Evolutionary conservation across 768 basidiomycete species (phyloP).

Genomic region (Pholiota molesta): DNA sequence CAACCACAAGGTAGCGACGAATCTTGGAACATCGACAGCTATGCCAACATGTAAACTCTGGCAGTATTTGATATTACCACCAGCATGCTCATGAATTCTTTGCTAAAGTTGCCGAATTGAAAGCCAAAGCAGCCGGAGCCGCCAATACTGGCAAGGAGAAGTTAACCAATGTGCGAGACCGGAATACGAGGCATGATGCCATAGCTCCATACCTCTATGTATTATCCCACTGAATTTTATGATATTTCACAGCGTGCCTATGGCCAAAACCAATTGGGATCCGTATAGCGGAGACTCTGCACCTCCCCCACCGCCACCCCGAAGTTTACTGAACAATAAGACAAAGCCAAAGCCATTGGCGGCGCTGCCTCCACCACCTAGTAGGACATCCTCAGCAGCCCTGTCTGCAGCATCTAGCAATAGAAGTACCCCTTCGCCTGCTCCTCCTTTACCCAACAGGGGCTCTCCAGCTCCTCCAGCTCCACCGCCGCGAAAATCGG

Average conservation of each 20-base stretch:
- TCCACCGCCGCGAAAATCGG: constrained; percentile 26
- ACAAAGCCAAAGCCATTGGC: constrained; percentile 30
- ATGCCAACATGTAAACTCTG: constrained; percentile 38
- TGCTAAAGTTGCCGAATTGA: constrained; percentile 61
- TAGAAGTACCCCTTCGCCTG: constrained; percentile 15
- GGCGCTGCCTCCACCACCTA: constrained; percentile 40
- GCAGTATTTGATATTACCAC: background rate
- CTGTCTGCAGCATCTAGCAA: constrained; percentile 14
- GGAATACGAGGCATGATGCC: constrained; percentile 46
- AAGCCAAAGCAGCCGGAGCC: constrained; percentile 64
- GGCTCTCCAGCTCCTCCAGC: constrained; percentile 18
- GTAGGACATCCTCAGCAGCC: constrained; percentile 29
- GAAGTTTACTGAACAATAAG: constrained; percentile 31
- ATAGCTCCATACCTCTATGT: background rate
- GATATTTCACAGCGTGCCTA: constrained; percentile 44
- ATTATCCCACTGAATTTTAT: background rate
- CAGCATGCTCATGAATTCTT: background rate
- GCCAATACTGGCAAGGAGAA: constrained; percentile 58
- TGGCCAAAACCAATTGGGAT: constrained; percentile 69
- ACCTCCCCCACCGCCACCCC: constrained; percentile 50
- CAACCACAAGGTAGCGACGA: background rate
- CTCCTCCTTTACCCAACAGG: constrained; percentile 31
- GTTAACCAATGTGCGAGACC: constrained; percentile 57
- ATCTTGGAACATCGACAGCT: constrained; percentile 1
- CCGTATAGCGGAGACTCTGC: constrained; percentile 57